Evolutionary conservation across 1,284 basidiomycete genomes (phyloP).

Genomic region (Golubevia sp.): DNA sequence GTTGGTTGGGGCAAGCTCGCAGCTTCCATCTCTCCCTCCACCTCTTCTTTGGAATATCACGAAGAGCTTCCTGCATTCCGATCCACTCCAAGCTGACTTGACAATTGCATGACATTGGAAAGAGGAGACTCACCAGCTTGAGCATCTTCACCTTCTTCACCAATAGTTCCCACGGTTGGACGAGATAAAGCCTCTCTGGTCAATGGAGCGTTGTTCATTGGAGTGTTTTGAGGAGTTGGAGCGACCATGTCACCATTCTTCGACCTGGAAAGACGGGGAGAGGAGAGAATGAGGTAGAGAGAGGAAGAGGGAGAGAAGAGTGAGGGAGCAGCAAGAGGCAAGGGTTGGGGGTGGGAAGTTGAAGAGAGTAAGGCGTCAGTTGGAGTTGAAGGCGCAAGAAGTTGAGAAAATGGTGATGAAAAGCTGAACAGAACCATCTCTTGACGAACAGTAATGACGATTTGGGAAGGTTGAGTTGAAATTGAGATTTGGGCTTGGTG

Average conservation of each 20-base stretch:
- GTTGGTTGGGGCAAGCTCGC: no score
- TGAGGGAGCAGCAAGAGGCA: slow-evolving; percentile 2
- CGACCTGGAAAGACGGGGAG: slow-evolving; percentile 17
- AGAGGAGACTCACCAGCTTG: neutral
- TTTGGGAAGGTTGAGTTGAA: no score
- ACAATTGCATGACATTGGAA: slow-evolving; percentile 12
- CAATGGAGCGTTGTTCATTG: slow-evolving; percentile 73
- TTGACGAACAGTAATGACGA: no score
- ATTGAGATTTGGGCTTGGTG: no score
- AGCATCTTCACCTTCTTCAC: slow-evolving; percentile 2
- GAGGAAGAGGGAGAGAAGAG: neutral
- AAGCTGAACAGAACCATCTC: no score
- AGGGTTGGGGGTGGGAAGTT: neutral
- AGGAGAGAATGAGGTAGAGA: neutral
- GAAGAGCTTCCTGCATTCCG: slow-evolving; percentile 23
- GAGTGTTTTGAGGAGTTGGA: slow-evolving; percentile 81
- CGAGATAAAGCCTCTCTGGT: slow-evolving; percentile 70
- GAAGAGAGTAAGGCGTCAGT: no score
- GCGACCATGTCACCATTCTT: slow-evolving; percentile 63
- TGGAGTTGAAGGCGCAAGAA: no score
- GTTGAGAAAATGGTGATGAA: no score
- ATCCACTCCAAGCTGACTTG: slow-evolving; percentile 29
- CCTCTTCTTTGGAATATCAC: slow-evolving; percentile 17
- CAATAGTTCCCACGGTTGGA: slow-evolving; percentile 34
- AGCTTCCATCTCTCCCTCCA: slow-evolving; percentile 35